Evolutionary conservation across 2,329 filamentous ascomycete species (phyloP), one percentile per base, ranked within the genome.

Genomic region (Aureobasidium sp.): DNA sequence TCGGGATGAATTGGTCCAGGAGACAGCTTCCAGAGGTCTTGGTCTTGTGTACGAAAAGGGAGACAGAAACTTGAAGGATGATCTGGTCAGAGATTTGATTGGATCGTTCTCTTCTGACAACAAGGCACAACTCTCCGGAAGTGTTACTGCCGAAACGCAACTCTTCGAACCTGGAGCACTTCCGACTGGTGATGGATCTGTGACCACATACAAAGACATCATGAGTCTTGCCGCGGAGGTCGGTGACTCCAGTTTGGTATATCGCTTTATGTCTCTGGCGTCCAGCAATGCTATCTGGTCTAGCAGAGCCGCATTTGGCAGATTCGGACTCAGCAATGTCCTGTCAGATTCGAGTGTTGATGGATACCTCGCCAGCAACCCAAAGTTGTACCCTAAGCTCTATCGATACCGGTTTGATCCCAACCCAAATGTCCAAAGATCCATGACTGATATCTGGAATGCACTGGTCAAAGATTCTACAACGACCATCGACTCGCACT

Each of bases 391-490:
- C 69, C 91, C 92, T 0, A 97, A 97, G 76, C 83, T 99, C 1
- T 99, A 88, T 75, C 85, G 94, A 52, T 99, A 97, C 75, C 83
- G 91, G 55, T 97, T 97, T 65, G 94, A 99, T 73, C 94, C 94
- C 0, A 97, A 97, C 70, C 82, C 87, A 1, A 96, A 96, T 66
- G 94, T 97, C 13, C 90, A 93, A 72, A 83, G 87, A 52, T 96
- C 93, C 0, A 99, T 99, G 94, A 92, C 96, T 62, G 91, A 95
- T 65, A 97, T 99, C 67, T 99, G 94, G 94, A 92, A 89, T 69
- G 88, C 93, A 0, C 78, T 99, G n/a, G 91, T 97, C 60, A 96
- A 95, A 71, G 91, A 97, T 68, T 84, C 90, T 1, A 86, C 84
- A 20, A 80, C 83, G 0, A 89, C 89, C 0, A 84, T 97, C 47